Evolutionary conservation across 306 rosid species (phyloP), one percentile per base, ranked within the genome.

Genomic region (Senna siamea): DNA sequence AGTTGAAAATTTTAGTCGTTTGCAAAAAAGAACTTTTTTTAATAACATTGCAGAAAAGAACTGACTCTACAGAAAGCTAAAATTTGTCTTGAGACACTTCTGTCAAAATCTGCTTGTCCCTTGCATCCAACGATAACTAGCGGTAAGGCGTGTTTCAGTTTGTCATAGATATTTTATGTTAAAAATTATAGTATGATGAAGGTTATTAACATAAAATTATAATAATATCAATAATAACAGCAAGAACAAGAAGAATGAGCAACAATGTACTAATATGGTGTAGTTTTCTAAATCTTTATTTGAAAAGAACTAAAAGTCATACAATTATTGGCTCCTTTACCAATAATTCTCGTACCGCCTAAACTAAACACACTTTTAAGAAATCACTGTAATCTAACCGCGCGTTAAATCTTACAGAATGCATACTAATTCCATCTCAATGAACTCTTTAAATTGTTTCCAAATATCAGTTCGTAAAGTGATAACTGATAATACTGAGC

Each of bases 101-200:
- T 9, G 46, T 34, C 65, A 4, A 34, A 7, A 20, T 30, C 17
- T 7, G 20, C 2, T 5, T 43, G 19, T 26, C 34, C 55, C 38
- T n/a, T 71, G 46, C 69, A 51, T 76, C 66, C 5, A 48, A 57
- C 53, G 72, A 30, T 32, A 58, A 58, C 14, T 47, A 47, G 6
- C 14, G 52, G 52, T n/a, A n/a, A n/a, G n/a, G n/a, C n/a, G n/a
- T n/a, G n/a, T n/a, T 47, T 43, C 2, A 12, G 48, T 43, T 2
- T 4, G 48, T 2, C 7, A 1, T 7, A 40, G 46, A 40, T 2
- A 40, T 40, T 8, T 40, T 40, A 40, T 40, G 12, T 40, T 40
- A 40, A 40, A 44, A 44, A 12, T 1, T 10, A 2, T 44, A 12
- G 50, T 12, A 44, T 12, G 50, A 44, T 1, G 50, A 44, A 44